Percentiles rank a stretch among this genome's conserved stretches.
Conservation (phyloP, 2,329 filamentous ascomycete species). For the Xylariales sp. region DNA sequence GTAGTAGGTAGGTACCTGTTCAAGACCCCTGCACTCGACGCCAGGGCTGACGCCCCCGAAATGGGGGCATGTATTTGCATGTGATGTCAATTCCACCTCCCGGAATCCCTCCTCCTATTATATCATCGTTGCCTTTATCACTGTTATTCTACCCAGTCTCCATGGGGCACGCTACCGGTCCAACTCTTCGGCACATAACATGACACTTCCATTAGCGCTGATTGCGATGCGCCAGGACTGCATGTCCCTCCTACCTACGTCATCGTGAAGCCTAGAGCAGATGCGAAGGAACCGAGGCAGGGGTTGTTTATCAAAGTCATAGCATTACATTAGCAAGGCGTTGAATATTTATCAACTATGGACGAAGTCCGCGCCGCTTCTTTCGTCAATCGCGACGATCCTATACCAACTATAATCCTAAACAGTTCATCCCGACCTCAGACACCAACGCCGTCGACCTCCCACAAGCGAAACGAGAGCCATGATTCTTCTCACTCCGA, state of each 20-base stretch:
- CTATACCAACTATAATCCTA: conserved; percentile 48
- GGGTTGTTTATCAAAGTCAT: neutral
- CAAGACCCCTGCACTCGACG: conserved; percentile 5
- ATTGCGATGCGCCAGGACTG: neutral
- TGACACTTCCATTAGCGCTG: neutral
- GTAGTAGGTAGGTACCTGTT: neutral
- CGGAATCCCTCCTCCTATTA: neutral
- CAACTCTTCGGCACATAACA: neutral
- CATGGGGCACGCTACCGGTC: too few relatives aligned
- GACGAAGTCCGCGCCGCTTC: conserved; percentile 43
- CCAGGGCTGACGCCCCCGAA: too few relatives aligned
- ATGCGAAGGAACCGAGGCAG: neutral
- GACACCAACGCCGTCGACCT: conserved; percentile 42
- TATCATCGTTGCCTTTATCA: neutral
- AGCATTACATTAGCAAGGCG: conserved; percentile 5
- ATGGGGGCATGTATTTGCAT: conserved; percentile 24
- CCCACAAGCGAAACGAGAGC: conserved; percentile 27
- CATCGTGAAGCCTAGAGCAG: conserved; percentile 35
- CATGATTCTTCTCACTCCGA: conserved; percentile 48
- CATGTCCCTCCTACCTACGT: conserved; percentile 31
- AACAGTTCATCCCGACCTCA: conserved; percentile 41
- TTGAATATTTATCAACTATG: conserved; percentile 35
- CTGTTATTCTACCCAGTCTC: neutral
- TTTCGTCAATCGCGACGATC: conserved; percentile 51
- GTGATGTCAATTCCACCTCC: conserved; percentile 29